Evolutionary conservation across 2,329 filamentous ascomycete species (phyloP).

Genomic region (Penicillium sp.): DNA sequence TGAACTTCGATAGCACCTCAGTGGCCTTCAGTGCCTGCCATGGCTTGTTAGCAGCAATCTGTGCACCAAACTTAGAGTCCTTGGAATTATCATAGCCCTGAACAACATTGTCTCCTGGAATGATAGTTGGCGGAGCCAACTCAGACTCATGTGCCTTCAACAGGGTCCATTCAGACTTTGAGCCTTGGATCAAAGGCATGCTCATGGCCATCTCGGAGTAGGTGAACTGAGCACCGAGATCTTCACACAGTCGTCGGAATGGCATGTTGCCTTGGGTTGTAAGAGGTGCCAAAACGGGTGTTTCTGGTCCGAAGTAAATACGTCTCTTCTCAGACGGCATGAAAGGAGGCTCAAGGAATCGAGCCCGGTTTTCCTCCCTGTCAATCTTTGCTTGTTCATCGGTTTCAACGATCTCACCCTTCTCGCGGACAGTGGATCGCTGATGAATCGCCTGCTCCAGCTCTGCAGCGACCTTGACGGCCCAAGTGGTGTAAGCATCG

Average conservation of each 20-base stretch:
- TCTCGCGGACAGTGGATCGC: conserved; percentile 26
- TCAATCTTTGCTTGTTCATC: conserved; percentile 7
- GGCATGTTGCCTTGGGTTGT: conserved; percentile 97
- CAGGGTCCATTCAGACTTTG: conserved; percentile 90
- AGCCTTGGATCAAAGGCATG: conserved; percentile 82
- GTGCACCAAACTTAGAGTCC: conserved; percentile 85
- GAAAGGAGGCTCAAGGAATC: conserved; percentile 82
- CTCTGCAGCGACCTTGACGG: conserved; percentile 62
- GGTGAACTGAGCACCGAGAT: conserved; percentile 85
- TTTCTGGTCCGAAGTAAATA: conserved; percentile 91
- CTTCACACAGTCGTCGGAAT: conserved; percentile 84
- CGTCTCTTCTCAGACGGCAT: conserved; percentile 89
- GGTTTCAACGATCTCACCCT: conserved; percentile 4
- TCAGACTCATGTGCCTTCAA: conserved; percentile 91
- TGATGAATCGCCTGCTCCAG: conserved; percentile 52
- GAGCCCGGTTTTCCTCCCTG: conserved; percentile 68
- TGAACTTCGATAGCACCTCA: conserved; percentile 71
- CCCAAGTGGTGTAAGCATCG: conserved; percentile 74
- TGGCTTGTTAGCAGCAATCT: conserved; percentile 89
- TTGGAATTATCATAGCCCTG: conserved; percentile 76
- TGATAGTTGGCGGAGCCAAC: conserved; percentile 67
- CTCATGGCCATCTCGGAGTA: conserved; percentile 99
- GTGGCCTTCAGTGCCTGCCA: conserved; percentile 88
- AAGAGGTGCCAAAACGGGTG: conserved; percentile 86
- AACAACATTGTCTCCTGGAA: conserved; percentile 56